Base-by-base conservation (phyloP, 2,329 filamentous ascomycete species). In the Botryotinia narcissicola region DNA sequence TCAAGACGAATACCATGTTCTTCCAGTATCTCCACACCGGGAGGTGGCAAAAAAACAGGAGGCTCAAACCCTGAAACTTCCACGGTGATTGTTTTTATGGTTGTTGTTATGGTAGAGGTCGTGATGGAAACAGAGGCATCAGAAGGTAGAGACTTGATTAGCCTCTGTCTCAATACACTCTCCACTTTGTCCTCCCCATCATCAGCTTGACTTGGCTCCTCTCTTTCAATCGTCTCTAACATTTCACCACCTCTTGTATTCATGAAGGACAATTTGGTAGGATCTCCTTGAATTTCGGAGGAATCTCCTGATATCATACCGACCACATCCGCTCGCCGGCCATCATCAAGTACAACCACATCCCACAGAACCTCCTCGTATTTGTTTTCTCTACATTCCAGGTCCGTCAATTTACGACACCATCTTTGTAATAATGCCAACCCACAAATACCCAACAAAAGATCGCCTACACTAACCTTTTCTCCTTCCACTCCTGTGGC, bases 281-380 rank as follows among this genome's bases (percentile, higher is more conserved):
- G 84, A 80, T 72, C 64, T 68, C 77, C 76, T 75, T 82, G 80
- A 12, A 82, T 82, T 80, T 82, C 3, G 48, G 62, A 22, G 54
- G 73, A 22, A 73, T 64, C 25, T 82, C 81, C 44, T 62, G 25
- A 54, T 44, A 57, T 70, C 60, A 37, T 77, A 40, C 84, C 83
- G 70, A 84, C 82, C 7, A 90, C 82, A 75, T 90, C 89, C 44
- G 91, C 86, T 51, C 87, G 85, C 63, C 86, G 84, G 14, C 88
- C 88, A 77, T 89, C 85, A 74, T 87, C 86, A 25, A 91, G 82
- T 0, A 92, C 87, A 12, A 92, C 88, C 4, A 91, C 87, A 77
- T 92, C 90, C 90, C 90, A 92, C 14, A 92, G 83, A 2, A 88
- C 82, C 75, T 91, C 87, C 73, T 90, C 88, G 29, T 84, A 83